phyloP scores from a whole-genome alignment of 2,329 filamentous ascomycete species.

The Aspergillus clavatus region DNA sequence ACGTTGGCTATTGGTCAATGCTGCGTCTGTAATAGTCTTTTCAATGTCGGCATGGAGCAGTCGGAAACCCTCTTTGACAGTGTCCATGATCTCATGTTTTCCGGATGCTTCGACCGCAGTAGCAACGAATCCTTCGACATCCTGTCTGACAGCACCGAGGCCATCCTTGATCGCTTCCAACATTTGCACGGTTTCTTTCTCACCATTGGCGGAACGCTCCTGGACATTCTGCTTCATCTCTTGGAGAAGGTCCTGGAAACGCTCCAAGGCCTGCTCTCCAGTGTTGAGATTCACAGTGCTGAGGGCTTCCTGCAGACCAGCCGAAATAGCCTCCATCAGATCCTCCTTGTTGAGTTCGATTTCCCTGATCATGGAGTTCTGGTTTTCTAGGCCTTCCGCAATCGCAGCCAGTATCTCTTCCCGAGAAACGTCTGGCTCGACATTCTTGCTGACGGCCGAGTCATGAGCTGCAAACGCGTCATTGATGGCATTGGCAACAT shows the following conservation, averaged over 20 bases:
- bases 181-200: conserved; percentile 80
- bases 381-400: conserved; percentile 52
- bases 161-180: conserved; percentile 84
- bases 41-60: conserved; percentile 57
- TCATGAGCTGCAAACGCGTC: conserved; percentile 31
- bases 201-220: conserved; percentile 72
- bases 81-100: conserved; percentile 74
- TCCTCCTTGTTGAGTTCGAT: conserved; percentile 53
- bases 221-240: conserved; percentile 64
- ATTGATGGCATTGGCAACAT: conserved; percentile 29
- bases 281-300: conserved; percentile 48
- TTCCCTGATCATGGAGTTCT: conserved; percentile 50
- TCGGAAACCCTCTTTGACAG: conserved; percentile 59
- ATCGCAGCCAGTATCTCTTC: conserved; percentile 56
- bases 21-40: conserved; percentile 45
- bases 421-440: conserved; percentile 45
- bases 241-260: conserved; percentile 55
- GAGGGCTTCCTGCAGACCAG: conserved; percentile 51
- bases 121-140: conserved; percentile 79
- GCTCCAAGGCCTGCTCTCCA: conserved; percentile 56
- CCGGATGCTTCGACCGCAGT: conserved; percentile 62
- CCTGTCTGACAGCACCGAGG: conserved; percentile 69
- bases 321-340: conserved; percentile 56
- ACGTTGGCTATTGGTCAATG: conserved; percentile 26
- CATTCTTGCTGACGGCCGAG: conserved; percentile 23